These are phyloP conservation scores for Nemania abortiva DNA, from an alignment of 2,329 filamentous ascomycete genomes.

Conservation along the genomic window DNA sequence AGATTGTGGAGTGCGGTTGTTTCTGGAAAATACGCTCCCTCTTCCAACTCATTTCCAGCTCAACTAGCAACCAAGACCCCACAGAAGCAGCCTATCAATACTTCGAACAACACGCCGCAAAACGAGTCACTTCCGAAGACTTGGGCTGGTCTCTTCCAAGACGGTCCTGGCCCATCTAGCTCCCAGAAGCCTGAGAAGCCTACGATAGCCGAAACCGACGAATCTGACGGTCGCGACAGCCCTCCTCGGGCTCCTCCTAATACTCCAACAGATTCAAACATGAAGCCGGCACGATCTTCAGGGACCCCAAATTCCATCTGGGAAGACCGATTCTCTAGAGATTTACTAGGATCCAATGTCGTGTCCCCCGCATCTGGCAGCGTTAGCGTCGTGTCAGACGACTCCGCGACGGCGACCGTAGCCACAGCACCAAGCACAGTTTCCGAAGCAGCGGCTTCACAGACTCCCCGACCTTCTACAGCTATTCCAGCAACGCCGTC, in stretches of 20 bases:
- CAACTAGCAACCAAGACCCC: background rate
- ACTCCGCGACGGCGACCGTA: background rate
- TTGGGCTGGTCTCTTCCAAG: background rate
- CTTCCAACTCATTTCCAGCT: background rate
- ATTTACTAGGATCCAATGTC: background rate
- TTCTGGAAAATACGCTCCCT: constrained; percentile 22
- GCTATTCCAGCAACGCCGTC: background rate
- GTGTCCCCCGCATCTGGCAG: background rate
- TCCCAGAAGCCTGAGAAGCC: background rate
- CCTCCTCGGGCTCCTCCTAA: background rate
- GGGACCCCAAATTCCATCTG: background rate
- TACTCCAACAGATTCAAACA: background rate
- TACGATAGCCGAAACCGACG: background rate
- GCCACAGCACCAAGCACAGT: background rate
- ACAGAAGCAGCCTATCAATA: background rate
- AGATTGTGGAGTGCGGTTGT: constrained; percentile 31
- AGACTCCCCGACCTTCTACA: background rate
- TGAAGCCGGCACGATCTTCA: too few species aligned
- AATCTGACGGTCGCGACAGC: background rate
- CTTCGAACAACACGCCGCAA: background rate
- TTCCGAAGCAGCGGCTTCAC: background rate
- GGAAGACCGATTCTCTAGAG: background rate
- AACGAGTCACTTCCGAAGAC: background rate
- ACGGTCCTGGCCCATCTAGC: background rate
- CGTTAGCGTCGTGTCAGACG: background rate